phyloP scores from a whole-genome alignment of 371 early-diverging fungal species.

The Lichtheimia corymbifera region DNA sequence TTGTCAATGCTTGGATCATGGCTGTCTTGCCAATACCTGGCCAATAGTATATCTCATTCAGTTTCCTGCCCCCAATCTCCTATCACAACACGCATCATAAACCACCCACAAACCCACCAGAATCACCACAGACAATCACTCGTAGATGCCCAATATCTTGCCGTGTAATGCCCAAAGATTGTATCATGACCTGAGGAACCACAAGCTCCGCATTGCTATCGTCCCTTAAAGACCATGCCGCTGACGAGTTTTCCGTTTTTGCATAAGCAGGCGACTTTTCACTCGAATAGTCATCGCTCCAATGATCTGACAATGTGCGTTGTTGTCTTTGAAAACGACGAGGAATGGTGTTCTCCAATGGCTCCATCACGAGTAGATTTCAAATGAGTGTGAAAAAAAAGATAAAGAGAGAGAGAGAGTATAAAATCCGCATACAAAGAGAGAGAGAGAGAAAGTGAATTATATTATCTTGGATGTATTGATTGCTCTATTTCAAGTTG shows the following conservation, averaged over 20 bases:
- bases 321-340: not conserved
- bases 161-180: not conserved
- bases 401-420: constrained; percentile 3
- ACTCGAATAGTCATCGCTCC: not conserved
- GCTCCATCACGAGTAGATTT: no score
- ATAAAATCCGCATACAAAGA: constrained; percentile 1
- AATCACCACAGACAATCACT: constrained; percentile 61
- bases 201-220: constrained; percentile 16
- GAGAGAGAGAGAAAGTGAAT: not conserved
- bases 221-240: constrained; percentile 9
- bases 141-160: constrained; percentile 40
- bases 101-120: constrained; percentile 29
- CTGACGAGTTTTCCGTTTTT: constrained; percentile 6
- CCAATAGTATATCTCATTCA: not conserved
- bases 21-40: constrained; percentile 55
- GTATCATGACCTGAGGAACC: constrained; percentile 14
- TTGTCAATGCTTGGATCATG: constrained; percentile 44
- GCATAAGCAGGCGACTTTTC: not conserved
- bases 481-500: constrained; percentile 8
- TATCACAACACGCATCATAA: not conserved
- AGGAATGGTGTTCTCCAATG: no score
- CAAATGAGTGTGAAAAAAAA: not conserved
- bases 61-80: not conserved
- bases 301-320: not conserved
- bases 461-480: not conserved